These are phyloP conservation scores for Craterostigma plantagineum DNA, from an alignment of 257 asterid genomes.

Conservation along the genomic window DNA sequence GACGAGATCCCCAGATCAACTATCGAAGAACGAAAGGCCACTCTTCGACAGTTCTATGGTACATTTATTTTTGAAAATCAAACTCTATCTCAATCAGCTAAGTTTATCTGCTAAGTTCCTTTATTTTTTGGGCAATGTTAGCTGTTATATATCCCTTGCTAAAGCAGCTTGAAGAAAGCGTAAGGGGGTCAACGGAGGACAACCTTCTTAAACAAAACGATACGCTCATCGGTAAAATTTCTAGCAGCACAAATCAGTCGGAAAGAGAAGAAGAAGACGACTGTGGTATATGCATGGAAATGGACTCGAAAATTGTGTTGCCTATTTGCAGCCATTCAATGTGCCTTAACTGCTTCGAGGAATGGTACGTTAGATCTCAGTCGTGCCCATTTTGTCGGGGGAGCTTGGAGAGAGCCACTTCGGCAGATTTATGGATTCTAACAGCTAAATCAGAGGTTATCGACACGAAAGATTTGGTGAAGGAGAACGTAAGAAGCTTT, in stretches of 20 bases:
- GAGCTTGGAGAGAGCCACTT: conserved; percentile 25
- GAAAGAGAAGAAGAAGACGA: conserved; percentile 38
- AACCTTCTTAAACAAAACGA: conserved; percentile 11
- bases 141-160: conserved; percentile 56
- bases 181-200: conserved; percentile 13
- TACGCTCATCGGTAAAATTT: conserved; percentile 1
- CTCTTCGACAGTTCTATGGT: conserved; percentile 42
- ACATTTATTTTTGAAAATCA: background rate
- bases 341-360: conserved; percentile 37
- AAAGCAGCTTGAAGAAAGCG: conserved; percentile 37
- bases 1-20: conserved; percentile 33
- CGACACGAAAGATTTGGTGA: conserved; percentile 26
- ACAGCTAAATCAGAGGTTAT: conserved; percentile 25
- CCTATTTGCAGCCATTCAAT: conserved; percentile 51
- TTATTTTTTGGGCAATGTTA: conserved; percentile 12
- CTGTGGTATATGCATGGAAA: conserved; percentile 65
- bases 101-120: background rate
- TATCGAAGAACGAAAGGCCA: conserved; percentile 41
- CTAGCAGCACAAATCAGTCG: conserved; percentile 6
- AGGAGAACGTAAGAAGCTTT: conserved; percentile 33
- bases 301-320: conserved; percentile 26
- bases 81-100: too few relatives aligned
- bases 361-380: conserved; percentile 17
- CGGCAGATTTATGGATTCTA: conserved; percentile 40
- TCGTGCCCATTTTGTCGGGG: conserved; percentile 32